phyloP scores from a whole-genome alignment of 1,139 yeast species.

The Pichia inconspicua region DNA sequence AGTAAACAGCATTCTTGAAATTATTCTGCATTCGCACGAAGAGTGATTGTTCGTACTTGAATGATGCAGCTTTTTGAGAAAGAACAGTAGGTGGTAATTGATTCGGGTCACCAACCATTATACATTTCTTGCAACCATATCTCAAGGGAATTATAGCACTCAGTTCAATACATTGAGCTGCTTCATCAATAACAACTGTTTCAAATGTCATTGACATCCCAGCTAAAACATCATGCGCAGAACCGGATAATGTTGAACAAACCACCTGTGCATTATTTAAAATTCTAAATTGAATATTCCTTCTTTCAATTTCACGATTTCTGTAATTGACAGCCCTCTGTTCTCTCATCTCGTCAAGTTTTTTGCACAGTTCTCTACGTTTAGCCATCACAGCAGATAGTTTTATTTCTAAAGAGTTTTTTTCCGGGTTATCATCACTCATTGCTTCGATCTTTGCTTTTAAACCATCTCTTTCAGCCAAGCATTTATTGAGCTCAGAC shows the following conservation, averaged over 20 bases:
- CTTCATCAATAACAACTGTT: slow-evolving; percentile 95
- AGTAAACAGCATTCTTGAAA: slow-evolving; percentile 51
- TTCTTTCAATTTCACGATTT: slow-evolving; percentile 68
- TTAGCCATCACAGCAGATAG: slow-evolving; percentile 50
- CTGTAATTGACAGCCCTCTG: slow-evolving; percentile 58
- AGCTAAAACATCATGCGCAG: slow-evolving; percentile 84
- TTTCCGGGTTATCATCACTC: slow-evolving; percentile 29
- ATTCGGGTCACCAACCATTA: slow-evolving; percentile 99
- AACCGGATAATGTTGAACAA: slow-evolving; percentile 89
- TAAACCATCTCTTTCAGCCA: slow-evolving; percentile 43
- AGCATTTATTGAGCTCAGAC: slow-evolving; percentile 44
- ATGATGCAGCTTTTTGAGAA: slow-evolving; percentile 76
- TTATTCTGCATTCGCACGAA: slow-evolving; percentile 88
- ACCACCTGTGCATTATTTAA: slow-evolving; percentile 77
- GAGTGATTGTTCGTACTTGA: slow-evolving; percentile 81
- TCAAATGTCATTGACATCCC: slow-evolving; percentile 72
- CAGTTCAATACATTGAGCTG: slow-evolving; percentile 94
- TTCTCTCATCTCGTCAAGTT: slow-evolving; percentile 76
- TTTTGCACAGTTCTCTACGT: slow-evolving; percentile 63
- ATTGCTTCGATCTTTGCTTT: slow-evolving; percentile 31
- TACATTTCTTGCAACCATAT: slow-evolving; percentile 84
- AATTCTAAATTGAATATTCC: slow-evolving; percentile 66
- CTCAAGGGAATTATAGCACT: slow-evolving; percentile 88
- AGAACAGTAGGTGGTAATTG: slow-evolving; percentile 98
- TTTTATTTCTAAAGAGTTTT: slow-evolving; percentile 38